phyloP scores from a whole-genome alignment of 108 stramenopile species.

The Fistulifera pelliculosa region DNA sequence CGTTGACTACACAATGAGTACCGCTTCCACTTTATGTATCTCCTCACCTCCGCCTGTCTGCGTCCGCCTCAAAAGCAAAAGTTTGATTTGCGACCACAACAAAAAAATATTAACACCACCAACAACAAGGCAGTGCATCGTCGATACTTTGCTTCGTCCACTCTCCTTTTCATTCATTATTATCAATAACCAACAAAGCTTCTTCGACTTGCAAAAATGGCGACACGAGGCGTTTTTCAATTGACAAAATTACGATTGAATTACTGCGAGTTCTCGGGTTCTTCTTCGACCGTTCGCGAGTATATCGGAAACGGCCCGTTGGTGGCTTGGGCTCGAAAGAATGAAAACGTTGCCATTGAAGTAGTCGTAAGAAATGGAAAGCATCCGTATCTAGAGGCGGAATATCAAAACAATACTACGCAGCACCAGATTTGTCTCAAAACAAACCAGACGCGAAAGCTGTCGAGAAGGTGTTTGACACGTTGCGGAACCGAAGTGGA shows the following conservation, averaged over 20 bases:
- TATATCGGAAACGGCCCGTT: constrained; percentile 50
- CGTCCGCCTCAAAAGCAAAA: too few relatives aligned
- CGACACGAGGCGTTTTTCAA: constrained; percentile 75
- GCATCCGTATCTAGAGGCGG: constrained; percentile 66
- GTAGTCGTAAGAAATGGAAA: constrained; percentile 35
- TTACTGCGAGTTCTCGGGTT: constrained; percentile 81
- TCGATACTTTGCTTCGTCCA: too few relatives aligned
- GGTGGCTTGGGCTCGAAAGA: constrained; percentile 44
- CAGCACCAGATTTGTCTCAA: constrained; percentile 68
- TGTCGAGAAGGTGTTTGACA: constrained; percentile 44
- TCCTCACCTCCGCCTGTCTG: too few relatives aligned
- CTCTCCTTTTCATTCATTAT: too few relatives aligned
- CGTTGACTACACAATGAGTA: too few relatives aligned
- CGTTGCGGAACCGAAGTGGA: constrained; percentile 69
- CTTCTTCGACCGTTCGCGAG: constrained; percentile 50
- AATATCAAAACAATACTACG: constrained; percentile 43
- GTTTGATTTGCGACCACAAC: too few relatives aligned
- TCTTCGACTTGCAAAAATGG: constrained; percentile 52
- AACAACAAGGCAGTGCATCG: too few relatives aligned
- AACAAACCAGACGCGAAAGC: constrained; percentile 25
- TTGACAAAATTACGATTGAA: constrained; percentile 55
- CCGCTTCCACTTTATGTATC: too few relatives aligned
- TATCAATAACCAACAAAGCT: too few relatives aligned
- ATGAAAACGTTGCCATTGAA: constrained; percentile 31
- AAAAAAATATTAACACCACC: too few relatives aligned